A percentile compares a stretch with the other conserved stretches of the same genome.
phyloP scores from a whole-genome alignment of 345 rosid genomes.

The Clausena lansium region DNA sequence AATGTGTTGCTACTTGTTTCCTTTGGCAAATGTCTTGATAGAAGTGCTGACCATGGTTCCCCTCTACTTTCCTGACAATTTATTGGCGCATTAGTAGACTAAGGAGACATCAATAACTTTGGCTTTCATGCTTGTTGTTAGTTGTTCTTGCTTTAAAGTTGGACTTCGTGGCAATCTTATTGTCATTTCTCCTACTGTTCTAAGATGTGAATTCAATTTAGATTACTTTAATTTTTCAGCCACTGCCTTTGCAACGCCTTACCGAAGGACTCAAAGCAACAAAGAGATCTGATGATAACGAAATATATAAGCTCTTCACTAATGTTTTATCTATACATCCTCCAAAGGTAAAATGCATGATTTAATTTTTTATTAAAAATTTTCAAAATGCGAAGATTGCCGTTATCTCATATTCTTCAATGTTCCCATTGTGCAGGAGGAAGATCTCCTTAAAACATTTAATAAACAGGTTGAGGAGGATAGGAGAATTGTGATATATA shows the following conservation, averaged over 20 bases:
- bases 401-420: neutral
- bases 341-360: slow-evolving; percentile 57
- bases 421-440: slow-evolving; percentile 58
- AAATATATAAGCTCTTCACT: slow-evolving; percentile 73
- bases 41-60: neutral
- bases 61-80: neutral
- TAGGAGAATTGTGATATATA: slow-evolving; percentile 70
- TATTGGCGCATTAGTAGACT: neutral
- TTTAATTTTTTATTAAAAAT: neutral
- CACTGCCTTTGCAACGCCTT: slow-evolving; percentile 78
- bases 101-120: neutral
- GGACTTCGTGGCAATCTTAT: neutral
- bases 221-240: slow-evolving; percentile 48
- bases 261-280: slow-evolving; percentile 76
- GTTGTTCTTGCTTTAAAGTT: neutral
- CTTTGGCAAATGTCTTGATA: neutral
- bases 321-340: slow-evolving; percentile 70
- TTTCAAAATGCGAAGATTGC: neutral
- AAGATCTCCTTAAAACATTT: slow-evolving; percentile 62
- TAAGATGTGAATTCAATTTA: neutral
- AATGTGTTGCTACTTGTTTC: neutral
- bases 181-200: neutral
- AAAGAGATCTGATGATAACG: slow-evolving; percentile 57
- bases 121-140: neutral
- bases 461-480: slow-evolving; percentile 93